A percentile compares a stretch with the other conserved stretches of the same genome.
These are phyloP conservation scores for Macrophomina pseudophaseolina DNA, from an alignment of 2,329 filamentous ascomycete species.

Conservation along the genomic window DNA sequence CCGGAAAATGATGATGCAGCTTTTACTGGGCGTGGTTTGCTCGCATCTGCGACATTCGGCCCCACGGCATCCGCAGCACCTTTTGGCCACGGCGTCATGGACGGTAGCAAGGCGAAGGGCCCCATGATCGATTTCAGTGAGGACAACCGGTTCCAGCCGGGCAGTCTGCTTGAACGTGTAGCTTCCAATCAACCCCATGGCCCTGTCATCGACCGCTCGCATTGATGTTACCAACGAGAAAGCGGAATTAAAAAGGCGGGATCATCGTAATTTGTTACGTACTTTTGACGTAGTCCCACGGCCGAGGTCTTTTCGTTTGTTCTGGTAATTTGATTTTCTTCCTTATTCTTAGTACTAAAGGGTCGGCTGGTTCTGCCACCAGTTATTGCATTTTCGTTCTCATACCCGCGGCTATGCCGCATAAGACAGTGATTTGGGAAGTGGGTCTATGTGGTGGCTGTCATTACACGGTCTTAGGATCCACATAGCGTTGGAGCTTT, in stretches of 20 bases:
- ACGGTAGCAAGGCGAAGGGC: slow-evolving; percentile 50
- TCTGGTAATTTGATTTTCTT: not conserved
- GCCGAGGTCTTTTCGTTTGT: not conserved
- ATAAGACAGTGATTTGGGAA: not conserved
- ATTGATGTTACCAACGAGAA: not conserved
- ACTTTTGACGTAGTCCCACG: not conserved
- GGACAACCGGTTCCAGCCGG: slow-evolving; percentile 50
- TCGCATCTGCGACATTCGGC: slow-evolving; percentile 48
- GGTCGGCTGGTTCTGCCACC: not conserved
- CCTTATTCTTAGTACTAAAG: not conserved
- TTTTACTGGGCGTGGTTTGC: slow-evolving; percentile 53
- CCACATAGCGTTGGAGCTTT: not conserved
- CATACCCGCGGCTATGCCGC: slow-evolving; percentile 17
- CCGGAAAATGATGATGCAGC: slow-evolving; percentile 42
- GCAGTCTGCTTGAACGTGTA: slow-evolving; percentile 54
- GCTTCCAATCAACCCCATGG: slow-evolving; percentile 39
- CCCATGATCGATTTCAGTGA: slow-evolving; percentile 53
- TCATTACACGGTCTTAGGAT: not conserved
- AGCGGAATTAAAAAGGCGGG: not conserved
- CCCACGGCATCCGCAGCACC: slow-evolving; percentile 40
- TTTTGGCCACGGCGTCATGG: slow-evolving; percentile 52
- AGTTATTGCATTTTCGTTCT: not conserved
- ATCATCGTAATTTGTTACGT: not conserved
- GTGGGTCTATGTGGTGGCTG: not conserved
- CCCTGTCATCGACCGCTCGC: slow-evolving; percentile 45